phyloP scores from a whole-genome alignment of 176 grass and related monocot species.

The Tillandsia fasciculata region DNA sequence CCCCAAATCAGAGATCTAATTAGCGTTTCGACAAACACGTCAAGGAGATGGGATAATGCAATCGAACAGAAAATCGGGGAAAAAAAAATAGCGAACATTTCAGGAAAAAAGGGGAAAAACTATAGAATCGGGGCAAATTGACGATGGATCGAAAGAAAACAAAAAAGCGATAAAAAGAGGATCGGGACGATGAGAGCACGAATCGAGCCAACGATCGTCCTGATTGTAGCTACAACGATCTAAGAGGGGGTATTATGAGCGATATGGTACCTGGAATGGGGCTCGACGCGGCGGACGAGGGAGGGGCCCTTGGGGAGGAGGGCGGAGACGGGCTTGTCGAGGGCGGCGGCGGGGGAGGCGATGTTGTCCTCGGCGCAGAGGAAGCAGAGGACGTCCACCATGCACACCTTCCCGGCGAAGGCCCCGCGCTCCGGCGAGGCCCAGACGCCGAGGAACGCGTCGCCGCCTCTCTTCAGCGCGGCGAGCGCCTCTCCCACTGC shows the following conservation, averaged over 20 bases:
- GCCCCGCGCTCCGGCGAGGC: conserved; percentile 8
- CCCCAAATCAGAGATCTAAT: conserved; percentile 1
- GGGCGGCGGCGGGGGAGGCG: conserved; percentile 24
- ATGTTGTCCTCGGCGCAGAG: conserved; percentile 44
- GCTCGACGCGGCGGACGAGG: conserved; percentile 32
- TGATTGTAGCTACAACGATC: not conserved
- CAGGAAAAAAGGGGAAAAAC: not conserved
- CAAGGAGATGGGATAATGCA: not conserved
- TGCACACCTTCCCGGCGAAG: conserved; percentile 29
- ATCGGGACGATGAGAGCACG: not conserved
- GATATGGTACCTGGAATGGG: conserved; percentile 29
- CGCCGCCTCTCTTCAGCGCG: conserved; percentile 20
- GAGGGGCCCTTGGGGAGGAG: conserved; percentile 23
- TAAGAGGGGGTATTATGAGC: not conserved
- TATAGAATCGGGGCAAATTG: not conserved
- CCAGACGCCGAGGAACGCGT: conserved; percentile 33
- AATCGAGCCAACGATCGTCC: not conserved
- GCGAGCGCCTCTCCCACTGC: conserved; percentile 32
- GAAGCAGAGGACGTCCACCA: conserved; percentile 55
- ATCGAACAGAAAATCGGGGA: not conserved
- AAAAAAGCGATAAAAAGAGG: not conserved
- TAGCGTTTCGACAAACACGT: not conserved
- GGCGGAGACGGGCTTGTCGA: conserved; percentile 36
- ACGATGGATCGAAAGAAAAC: not conserved
- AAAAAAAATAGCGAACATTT: not conserved